Base-by-base conservation (phyloP, 2,329 filamentous ascomycete genomes). In the Colletotrichum magnum region DNA sequence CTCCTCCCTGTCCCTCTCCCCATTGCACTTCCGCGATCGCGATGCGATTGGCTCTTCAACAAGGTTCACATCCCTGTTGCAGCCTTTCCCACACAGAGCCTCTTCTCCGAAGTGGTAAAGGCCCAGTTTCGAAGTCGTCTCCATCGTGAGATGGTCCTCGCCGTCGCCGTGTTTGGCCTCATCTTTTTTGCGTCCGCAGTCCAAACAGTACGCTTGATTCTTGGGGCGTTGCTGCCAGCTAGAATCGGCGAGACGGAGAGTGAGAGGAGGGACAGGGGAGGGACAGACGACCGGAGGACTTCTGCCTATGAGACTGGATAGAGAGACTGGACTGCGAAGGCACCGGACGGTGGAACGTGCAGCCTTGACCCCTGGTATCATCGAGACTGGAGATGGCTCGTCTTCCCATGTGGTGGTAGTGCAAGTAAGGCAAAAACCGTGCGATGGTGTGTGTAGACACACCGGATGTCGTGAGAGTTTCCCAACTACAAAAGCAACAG, bases 111-210 rank as follows among this genome's bases (percentile, higher is more conserved):
- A 45, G 66, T 43, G 36, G 62, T 45, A 32, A 47, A 43, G 67
- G 54, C 26, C 43, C 26, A 48, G 62, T 69, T 69, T 69, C 67
- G 67, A 58, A 53, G 50, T 52, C 36, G 67, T 57, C 62, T 67
- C 62, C 67, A 61, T 67, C 62, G 41, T 26, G 56, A 69, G 51
- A 69, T 60, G 45, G 32, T 39, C 18, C 36, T 52, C 43, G 56
- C 28, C 26, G 28, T 66, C 62, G 50, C 51, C 62, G 56, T 43
- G 67, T 69, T 69, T 69, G 67, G 67, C 67, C 67, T 69, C 62
- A 69, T 57, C 62, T 68, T 67, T 36, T 60, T 67, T 18, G 16
- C 18, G 41, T 28, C 43, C 45, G 41, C 50, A 24, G 28, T 69
- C 67, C 36, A 57, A 57, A 51, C 56, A 48, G 18, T 24, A 47